phyloP scores from a whole-genome alignment of 169 alveolate species.

The Babesia sp. region DNA sequence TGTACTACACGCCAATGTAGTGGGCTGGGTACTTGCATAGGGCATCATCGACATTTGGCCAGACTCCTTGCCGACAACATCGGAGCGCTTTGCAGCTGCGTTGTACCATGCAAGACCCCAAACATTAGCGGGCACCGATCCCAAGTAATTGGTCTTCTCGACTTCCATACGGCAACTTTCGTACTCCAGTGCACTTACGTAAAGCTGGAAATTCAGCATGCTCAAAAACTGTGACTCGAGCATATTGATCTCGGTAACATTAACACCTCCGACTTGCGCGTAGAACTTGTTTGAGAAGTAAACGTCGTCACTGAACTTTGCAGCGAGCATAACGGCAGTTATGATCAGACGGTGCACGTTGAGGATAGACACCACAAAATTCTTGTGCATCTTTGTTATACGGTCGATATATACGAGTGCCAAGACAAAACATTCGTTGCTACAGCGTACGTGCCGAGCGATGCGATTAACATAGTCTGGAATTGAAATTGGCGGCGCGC shows the following conservation, averaged over 20 bases:
- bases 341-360: constrained; percentile 86
- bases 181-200: constrained; percentile 84
- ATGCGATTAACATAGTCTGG: constrained; percentile 81
- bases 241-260: constrained; percentile 85
- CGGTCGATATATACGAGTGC: constrained; percentile 83
- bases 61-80: background rate
- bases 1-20: constrained; percentile 17
- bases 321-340: constrained; percentile 88
- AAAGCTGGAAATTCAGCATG: constrained; percentile 83
- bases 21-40: background rate
- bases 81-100: constrained; percentile 5
- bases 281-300: constrained; percentile 87
- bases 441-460: constrained; percentile 85
- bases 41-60: background rate
- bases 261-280: constrained; percentile 93
- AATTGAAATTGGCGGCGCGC: constrained; percentile 83
- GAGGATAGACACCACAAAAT: constrained; percentile 76
- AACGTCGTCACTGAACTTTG: constrained; percentile 91
- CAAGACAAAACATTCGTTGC: constrained; percentile 85
- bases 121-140: background rate
- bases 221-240: constrained; percentile 87
- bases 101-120: constrained; percentile 32
- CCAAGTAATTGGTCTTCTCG: constrained; percentile 56
- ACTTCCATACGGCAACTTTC: constrained; percentile 81
- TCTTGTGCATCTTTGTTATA: constrained; percentile 71